phyloP scores from a whole-genome alignment of 129 eudicot genomes.

The Erigeron canadensis region DNA sequence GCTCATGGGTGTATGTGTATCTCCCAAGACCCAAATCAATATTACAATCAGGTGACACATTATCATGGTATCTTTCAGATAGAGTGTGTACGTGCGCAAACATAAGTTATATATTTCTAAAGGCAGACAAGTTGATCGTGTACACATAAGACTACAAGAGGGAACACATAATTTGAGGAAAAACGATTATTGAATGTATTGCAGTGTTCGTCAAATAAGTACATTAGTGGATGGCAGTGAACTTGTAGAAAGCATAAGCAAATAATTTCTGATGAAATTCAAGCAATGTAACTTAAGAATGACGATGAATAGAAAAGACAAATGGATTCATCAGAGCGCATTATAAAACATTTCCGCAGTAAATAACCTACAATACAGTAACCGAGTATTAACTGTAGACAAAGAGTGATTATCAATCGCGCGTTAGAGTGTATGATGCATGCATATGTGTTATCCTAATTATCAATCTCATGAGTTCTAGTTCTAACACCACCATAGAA shows the following conservation, averaged over 20 bases:
- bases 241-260: too few relatives aligned
- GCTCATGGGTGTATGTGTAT: background rate
- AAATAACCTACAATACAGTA: background rate
- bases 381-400: background rate
- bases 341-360: background rate
- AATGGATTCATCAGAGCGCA: too few relatives aligned
- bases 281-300: too few relatives aligned
- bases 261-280: too few relatives aligned
- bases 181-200: too few relatives aligned
- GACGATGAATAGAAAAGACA: too few relatives aligned
- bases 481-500: background rate
- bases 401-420: background rate
- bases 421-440: background rate
- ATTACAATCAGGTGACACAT: background rate
- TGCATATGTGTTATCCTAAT: background rate
- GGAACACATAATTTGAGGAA: too few relatives aligned
- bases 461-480: slow-evolving; percentile 3
- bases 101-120: background rate
- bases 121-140: too few relatives aligned
- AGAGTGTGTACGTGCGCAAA: background rate
- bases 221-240: too few relatives aligned
- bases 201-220: too few relatives aligned
- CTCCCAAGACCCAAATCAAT: background rate
- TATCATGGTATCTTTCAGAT: background rate
- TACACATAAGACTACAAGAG: too few relatives aligned